Base-by-base conservation (phyloP, 805 yeast species). In the Teunomyces stri region DNA sequence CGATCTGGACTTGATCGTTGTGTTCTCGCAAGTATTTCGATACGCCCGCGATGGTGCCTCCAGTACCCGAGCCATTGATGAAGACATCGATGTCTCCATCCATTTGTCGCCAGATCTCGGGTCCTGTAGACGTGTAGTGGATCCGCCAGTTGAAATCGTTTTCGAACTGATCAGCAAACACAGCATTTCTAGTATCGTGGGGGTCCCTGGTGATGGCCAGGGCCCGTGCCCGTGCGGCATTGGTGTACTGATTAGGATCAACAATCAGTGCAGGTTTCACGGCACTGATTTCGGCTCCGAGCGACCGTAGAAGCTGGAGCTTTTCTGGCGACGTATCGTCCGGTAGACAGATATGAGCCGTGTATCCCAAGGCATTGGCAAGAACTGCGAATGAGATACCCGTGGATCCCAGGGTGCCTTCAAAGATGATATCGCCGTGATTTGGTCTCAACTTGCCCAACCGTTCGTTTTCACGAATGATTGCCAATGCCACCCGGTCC, bases 321-420 rank as follows among this genome's bases (percentile, higher is more conserved):
- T 92, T 92, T 56, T 92, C 99, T 1, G 72, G 72, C 0, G 96
- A 85, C 0, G 98, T 94, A 59, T 92, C 99, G 60, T 90, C 94
- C 0, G 98, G 98, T 6, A 94, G 71, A 43, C 95, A 91, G n/a
- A 92, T 94, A 58, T 90, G 97, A 0, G 96, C 87, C 16, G 79
- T 81, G 62, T 91, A 91, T 0, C 99, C 99, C 44, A 87, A 64
- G 0, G 96, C 86, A 55, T 89, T 82, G 52, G 96, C 88, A n/a
- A 94, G 75, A 66, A 90, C 81, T 0, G 97, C 96, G 56, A 92
- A 78, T 1, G 96, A 88, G 10, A 94, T 94, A 2, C 99, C 99
- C 0, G 99, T 92, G 0, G 97, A 90, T 0, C 99, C 99, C 9
- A 94, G 85, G 0, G 99, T 94, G 6, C 99, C 99, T 69, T 92